A percentile compares a stretch with the other conserved stretches of the same genome.
phyloP scores from a whole-genome alignment of 1,139 yeast species.

The Geotrichum histeridarum region DNA sequence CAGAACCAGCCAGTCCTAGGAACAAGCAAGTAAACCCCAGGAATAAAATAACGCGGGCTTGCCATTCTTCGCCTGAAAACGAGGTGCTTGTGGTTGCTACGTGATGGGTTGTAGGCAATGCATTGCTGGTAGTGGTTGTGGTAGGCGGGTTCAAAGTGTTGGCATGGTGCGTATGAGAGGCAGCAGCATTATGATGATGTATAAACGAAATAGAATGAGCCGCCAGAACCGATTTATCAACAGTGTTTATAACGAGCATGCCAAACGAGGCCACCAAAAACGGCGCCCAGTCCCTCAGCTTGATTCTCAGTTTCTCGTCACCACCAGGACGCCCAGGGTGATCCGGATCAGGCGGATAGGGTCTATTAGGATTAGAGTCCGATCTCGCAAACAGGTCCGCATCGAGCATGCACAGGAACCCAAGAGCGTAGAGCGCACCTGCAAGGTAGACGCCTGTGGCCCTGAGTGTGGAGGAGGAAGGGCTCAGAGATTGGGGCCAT shows the following conservation, averaged over 20 bases:
- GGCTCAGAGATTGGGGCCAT: no score
- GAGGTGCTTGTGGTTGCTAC: no score
- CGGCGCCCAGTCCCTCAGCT: conserved; percentile 90
- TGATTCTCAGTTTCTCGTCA: conserved; percentile 79
- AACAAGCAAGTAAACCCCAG: conserved; percentile 89
- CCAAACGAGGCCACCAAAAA: conserved; percentile 83
- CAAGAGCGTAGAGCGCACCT: conserved; percentile 77
- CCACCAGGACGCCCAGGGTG: conserved; percentile 42
- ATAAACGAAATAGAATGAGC: conserved; percentile 42
- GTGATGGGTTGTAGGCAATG: no score
- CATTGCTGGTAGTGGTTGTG: no score
- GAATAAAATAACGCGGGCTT: conserved; percentile 86
- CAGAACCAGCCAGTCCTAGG: conserved; percentile 89
- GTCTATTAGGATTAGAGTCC: no score
- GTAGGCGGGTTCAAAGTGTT: no score
- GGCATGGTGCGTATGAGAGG: no score
- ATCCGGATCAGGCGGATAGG: no score
- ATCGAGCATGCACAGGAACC: conserved; percentile 85
- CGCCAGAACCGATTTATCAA: conserved; percentile 75
- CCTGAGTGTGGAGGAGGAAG: conserved; percentile 47
- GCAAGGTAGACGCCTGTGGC: conserved; percentile 69
- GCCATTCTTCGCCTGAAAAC: conserved; percentile 78
- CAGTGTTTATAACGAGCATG: conserved; percentile 84
- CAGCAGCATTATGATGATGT: no score
- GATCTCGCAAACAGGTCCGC: conserved; percentile 67